Evolutionary conservation across 2,329 filamentous ascomycete species (phyloP), one percentile per base, ranked within the genome.

Genomic region (Diaporthe sp.): DNA sequence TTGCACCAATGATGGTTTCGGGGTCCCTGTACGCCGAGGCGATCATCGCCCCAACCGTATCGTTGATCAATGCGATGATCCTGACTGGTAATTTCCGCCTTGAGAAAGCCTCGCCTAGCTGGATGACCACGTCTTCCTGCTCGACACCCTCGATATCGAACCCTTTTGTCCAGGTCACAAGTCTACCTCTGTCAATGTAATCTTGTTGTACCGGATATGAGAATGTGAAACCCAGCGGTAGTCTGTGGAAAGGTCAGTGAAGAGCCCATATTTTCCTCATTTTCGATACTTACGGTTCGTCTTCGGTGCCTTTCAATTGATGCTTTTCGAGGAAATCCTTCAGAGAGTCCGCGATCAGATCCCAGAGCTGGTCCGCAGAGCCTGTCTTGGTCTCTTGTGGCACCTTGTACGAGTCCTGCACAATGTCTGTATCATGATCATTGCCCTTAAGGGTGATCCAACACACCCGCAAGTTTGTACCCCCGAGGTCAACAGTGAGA

Each of bases 21-120:
- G 92, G 91, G 37, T 92, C 93, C 22, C 92, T 93, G 82, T 96
- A 96, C 1, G 93, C 94, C 76, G 93, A 89, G 27, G 94, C 93
- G 89, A 95, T 94, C 65, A 96, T 86, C 0, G 94, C 95, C 65
- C 94, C 94, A 5, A 96, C 94, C 1, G 93, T 95, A 80, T 96
- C 94, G 79, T 95, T 96, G 51, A 95, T 92, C 69, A 96, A 85
- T 4, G 93, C 94, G 25, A 92, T 91, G 25, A 95, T 93, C 51
- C 88, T 88, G 12, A 96, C 92, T 0, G 93, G 93, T 8, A 96
- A 85, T 58, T 89, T 83, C 37, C 73, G 27, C 42, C 44, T 65
- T 3, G 44, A 39, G 15, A 75, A 32, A 19, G 91, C 90, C 50
- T 84, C 86, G 81, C 93, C 90, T 73, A 94, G 89, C 77, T 91